phyloP scores from a whole-genome alignment of 1,139 yeast species.

The Candida glucosophila region DNA sequence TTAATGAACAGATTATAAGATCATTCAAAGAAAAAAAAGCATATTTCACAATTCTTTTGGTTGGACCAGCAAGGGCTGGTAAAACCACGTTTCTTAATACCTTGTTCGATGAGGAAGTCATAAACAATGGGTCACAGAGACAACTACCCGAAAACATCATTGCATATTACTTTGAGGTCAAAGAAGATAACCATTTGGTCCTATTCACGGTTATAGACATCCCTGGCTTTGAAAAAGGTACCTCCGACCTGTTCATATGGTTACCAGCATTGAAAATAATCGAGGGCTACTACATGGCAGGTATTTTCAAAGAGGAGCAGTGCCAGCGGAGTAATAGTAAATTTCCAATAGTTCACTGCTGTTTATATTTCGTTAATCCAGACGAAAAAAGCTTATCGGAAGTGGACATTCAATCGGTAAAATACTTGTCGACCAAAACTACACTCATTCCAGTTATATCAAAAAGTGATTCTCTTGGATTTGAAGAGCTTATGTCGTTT shows the following conservation, averaged over 20 bases:
- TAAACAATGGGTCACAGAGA: slow-evolving; percentile 2
- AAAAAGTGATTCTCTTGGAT: slow-evolving; percentile 62
- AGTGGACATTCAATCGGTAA: slow-evolving; percentile 63
- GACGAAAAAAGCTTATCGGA: slow-evolving; percentile 43
- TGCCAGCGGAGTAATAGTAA: slow-evolving; percentile 43
- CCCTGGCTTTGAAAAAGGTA: slow-evolving; percentile 23
- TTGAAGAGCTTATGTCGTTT: slow-evolving; percentile 27
- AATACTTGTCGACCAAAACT: slow-evolving; percentile 52
- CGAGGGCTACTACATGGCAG: slow-evolving; percentile 51
- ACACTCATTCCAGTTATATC: slow-evolving; percentile 72
- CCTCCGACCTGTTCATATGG: slow-evolving; percentile 48
- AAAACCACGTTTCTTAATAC: slow-evolving; percentile 74
- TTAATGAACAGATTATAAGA: slow-evolving; percentile 20
- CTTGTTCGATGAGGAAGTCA: slow-evolving; percentile 20
- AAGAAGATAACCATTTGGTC: slow-evolving; percentile 44
- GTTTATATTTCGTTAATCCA: slow-evolving; percentile 65
- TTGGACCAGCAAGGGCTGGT: slow-evolving; percentile 74
- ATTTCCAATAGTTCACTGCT: slow-evolving; percentile 67
- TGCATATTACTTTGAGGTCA: slow-evolving; percentile 32
- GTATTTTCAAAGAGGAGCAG: slow-evolving; percentile 63
- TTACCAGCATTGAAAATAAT: slow-evolving; percentile 48
- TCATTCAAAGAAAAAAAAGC: slow-evolving; percentile 20
- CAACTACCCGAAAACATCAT: slow-evolving; percentile 16
- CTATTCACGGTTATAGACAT: slow-evolving; percentile 37
- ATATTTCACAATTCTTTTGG: slow-evolving; percentile 55